These are phyloP conservation scores for Scutellaria galericulata DNA, from an alignment of 257 asterid species.

Conservation along the genomic window DNA sequence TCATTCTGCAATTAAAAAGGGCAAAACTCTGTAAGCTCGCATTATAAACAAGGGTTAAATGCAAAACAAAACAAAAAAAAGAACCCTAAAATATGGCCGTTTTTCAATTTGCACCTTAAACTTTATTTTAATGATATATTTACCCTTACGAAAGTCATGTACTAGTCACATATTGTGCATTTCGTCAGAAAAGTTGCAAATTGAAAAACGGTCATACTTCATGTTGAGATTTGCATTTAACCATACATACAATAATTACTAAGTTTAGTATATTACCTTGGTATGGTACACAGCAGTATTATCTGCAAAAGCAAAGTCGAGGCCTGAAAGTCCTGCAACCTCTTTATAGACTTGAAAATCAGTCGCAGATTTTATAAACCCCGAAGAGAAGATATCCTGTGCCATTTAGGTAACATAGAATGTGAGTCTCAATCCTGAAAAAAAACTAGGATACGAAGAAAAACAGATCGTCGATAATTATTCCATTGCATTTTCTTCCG, in stretches of 20 bases:
- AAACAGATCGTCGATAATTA: constrained; percentile 10
- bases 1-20: constrained; percentile 72
- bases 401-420: constrained; percentile 36
- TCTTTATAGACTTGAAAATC: constrained; percentile 97
- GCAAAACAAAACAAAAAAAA: too few species aligned
- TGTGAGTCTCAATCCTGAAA: constrained; percentile 31
- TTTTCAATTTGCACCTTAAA: too few species aligned
- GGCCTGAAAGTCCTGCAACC: constrained; percentile 94
- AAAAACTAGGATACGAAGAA: constrained; percentile 12
- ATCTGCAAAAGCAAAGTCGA: constrained; percentile 89
- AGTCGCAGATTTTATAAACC: constrained; percentile 87
- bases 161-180: too few species aligned
- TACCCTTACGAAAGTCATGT: too few species aligned
- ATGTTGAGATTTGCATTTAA: too few species aligned
- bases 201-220: too few species aligned
- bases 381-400: constrained; percentile 91
- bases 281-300: constrained; percentile 94
- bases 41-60: not conserved
- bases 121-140: too few species aligned
- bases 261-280: constrained; percentile 53
- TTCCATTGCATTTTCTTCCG: not conserved
- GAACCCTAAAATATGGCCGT: too few species aligned
- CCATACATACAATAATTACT: too few species aligned
- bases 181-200: too few species aligned
- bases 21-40: constrained; percentile 18